Base-by-base conservation (phyloP, 306 rosid genomes). In the Lathyrus aphaca region DNA sequence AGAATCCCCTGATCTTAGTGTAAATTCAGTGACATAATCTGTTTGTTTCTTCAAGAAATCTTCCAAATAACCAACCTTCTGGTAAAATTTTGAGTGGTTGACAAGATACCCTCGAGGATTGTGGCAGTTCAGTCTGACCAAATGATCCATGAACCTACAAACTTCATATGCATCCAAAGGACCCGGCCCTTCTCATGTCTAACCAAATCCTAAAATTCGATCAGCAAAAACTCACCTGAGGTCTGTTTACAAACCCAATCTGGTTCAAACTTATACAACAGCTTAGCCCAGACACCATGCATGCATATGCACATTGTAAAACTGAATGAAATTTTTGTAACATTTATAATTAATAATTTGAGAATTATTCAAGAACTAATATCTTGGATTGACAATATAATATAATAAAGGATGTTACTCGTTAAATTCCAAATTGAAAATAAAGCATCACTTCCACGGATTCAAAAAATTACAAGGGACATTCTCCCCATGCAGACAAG, bases 1-100 rank as follows among this genome's bases (percentile, higher is more conserved):
- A n/a, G 54, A 79, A 58, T 61, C 10, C 50, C n/a, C 30, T 62
- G 46, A 65, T 78, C 58, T 37, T 39, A 48, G 50, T 56, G 74
- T 65, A 48, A 39, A 66, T 58, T 49, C 69, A 65, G 39, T 35
- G 39, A 35, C 30, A 73, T 70, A 32, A 70, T 63, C 59, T 18
- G 64, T 60, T 53, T 51, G 53, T 39, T 62, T 61, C 60, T 53
- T 63, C 67, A 54, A 44, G 12, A 25, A 70, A 44, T 35, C 54
- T 44, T 53, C 38, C 72, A 62, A 19, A 42, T 18, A 43, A 40
- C 46, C 59, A 62, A 45, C 71, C 50, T 54, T 62, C 63, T 14
- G 5, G 29, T 32, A 40, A 17, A 60, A 66, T 21, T 39, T 60
- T 50, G 39, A 62, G 30, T 45, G 68, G 75, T 45, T 29, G 48